Evolutionary conservation across 805 yeast species (phyloP).

Genomic region (Yarrowia sp.): DNA sequence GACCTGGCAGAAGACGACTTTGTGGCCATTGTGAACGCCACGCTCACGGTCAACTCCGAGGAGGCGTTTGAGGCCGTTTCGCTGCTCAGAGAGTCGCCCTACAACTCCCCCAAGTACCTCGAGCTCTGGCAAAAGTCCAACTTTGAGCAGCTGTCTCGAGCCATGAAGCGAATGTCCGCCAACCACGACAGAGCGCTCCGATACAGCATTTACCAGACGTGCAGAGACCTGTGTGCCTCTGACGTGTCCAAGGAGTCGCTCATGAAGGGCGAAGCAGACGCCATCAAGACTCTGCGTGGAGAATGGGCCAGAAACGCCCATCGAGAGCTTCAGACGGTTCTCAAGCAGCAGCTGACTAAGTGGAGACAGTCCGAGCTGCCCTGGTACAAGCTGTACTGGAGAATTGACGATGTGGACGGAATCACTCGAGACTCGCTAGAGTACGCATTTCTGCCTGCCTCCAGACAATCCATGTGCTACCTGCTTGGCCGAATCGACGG

Average conservation of each 20-base stretch:
- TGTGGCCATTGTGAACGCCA: slow-evolving; percentile 29
- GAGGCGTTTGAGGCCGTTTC: slow-evolving; percentile 35
- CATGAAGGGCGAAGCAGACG: slow-evolving; percentile 40
- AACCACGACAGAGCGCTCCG: slow-evolving; percentile 34
- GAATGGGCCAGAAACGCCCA: slow-evolving; percentile 52
- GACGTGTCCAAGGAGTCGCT: slow-evolving; percentile 33
- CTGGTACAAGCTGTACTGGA: slow-evolving; percentile 52
- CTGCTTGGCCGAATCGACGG: slow-evolving; percentile 48
- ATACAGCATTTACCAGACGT: slow-evolving; percentile 22
- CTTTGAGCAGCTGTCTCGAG: slow-evolving; percentile 43
- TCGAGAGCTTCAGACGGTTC: slow-evolving; percentile 50
- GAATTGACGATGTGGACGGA: slow-evolving; percentile 51
- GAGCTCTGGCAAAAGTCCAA: slow-evolving; percentile 44
- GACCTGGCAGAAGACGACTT: slow-evolving; percentile 45
- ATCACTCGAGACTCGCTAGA: slow-evolving; percentile 42
- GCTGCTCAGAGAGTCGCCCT: slow-evolving; percentile 45
- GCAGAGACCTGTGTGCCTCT: slow-evolving; percentile 34
- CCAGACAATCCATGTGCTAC: slow-evolving; percentile 47
- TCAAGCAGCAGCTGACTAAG: slow-evolving; percentile 45
- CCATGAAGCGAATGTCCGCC: slow-evolving; percentile 27
- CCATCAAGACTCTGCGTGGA: slow-evolving; percentile 42
- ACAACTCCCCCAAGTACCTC: slow-evolving; percentile 45
- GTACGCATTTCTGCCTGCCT: slow-evolving; percentile 45
- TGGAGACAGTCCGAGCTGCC: slow-evolving; percentile 44
- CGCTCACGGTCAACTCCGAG: slow-evolving; percentile 19